Evolutionary conservation across 495 filamentous ascomycete species (phyloP).

Genomic region (Elasticomyces elasticus): DNA sequence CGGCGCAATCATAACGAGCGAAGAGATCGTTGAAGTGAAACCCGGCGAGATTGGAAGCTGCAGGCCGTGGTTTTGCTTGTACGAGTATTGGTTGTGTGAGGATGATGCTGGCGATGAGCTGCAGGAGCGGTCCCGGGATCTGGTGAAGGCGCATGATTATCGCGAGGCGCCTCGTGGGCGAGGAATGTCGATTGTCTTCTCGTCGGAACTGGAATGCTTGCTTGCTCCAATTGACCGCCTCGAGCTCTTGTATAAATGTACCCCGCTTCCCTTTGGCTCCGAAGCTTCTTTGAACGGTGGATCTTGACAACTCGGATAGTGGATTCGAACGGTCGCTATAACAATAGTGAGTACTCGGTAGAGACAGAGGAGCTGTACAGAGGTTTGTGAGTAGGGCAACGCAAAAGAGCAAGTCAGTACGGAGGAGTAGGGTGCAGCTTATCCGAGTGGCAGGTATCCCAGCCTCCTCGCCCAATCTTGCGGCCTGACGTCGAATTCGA

Average conservation of each 20-base stretch:
- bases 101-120: conserved; percentile 23
- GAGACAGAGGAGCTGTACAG: not conserved
- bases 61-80: conserved; percentile 24
- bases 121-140: conserved; percentile 24
- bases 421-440: not conserved
- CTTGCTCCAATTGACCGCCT: conserved; percentile 1
- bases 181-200: conserved; percentile 9
- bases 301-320: not conserved
- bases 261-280: not conserved
- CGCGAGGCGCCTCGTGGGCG: conserved; percentile 14
- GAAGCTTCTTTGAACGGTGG: not conserved
- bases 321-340: not conserved
- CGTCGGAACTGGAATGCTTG: too few relatives aligned
- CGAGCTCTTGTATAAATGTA: not conserved
- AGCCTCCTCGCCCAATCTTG: not conserved
- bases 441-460: not conserved
- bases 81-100: conserved; percentile 15
- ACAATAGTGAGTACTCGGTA: not conserved
- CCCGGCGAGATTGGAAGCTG: conserved; percentile 3
- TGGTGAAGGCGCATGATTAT: conserved; percentile 23
- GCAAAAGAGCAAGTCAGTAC: not conserved
- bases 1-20: conserved; percentile 44
- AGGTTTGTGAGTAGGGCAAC: not conserved
- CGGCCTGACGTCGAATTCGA: not conserved
- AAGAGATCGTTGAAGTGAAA: conserved; percentile 34